These are phyloP conservation scores for Nepenthes alata DNA, from an alignment of 179 eudicot genomes.

Conservation along the genomic window DNA sequence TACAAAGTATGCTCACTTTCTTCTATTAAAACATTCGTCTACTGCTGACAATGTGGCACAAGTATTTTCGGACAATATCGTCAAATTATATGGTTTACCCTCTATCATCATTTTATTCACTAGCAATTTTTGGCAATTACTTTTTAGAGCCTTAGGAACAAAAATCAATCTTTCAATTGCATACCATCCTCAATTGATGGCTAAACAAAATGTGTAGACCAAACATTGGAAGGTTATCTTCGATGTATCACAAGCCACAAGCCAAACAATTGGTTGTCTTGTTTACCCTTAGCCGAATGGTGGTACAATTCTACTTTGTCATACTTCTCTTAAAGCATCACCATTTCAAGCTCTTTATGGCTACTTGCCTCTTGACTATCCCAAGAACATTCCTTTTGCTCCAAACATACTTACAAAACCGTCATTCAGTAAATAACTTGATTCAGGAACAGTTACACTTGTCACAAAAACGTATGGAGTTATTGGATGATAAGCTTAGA, in stretches of 20 bases:
- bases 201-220: not conserved
- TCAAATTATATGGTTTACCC: no score
- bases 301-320: conserved; percentile 3
- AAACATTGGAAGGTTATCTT: not conserved
- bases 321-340: not conserved
- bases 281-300: not conserved
- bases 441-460: not conserved
- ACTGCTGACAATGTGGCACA: not conserved
- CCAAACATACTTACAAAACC: not conserved
- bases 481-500: not conserved
- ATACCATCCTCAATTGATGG: not conserved
- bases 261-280: not conserved
- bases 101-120: not conserved
- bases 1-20: not conserved
- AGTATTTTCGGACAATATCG: no score
- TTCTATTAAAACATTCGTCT: not conserved
- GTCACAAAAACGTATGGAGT: not conserved
- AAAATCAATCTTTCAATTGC: no score
- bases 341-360: not conserved
- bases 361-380: not conserved
- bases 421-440: not conserved
- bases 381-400: not conserved
- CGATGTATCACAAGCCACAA: not conserved
- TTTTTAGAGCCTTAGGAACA: not conserved
- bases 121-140: no score